Base-by-base conservation (phyloP, 2,329 filamentous ascomycete species). In the Blastomyces parvus region DNA sequence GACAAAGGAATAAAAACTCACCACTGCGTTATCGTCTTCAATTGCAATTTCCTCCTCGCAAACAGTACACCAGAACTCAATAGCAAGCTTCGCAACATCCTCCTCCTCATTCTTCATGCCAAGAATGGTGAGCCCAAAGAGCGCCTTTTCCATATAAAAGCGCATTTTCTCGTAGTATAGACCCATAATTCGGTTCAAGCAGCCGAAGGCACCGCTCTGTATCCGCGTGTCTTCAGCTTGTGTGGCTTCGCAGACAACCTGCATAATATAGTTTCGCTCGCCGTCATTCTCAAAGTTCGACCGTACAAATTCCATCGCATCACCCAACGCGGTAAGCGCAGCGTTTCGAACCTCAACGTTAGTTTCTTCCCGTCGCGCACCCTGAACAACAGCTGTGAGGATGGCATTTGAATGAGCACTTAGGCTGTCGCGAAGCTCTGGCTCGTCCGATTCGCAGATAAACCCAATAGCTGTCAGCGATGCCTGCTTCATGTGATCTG, bases 31-130 rank as follows among this genome's bases (percentile, higher is more conserved):
- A 77, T 99, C 94, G 73, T 99, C 94, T 74, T 99, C 94, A 71
- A 99, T 97, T 67, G 88, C 88, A 70, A 97, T 93, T 78, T 99
- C 94, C 79, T 99, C 94, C 76, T 99, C 94, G 77, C 94, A 99
- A 59, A 99, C 94, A n/a, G 94, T 97, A 82, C 93, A 97, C 94
- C 94, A 99, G 81, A 99, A 99, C 76, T 99, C 94, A 69, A 99
- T 91, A 46, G 94, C 94, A 63, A 99, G 84, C 83, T 99, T 99
- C 66, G 94, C 90, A 62, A 99, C 94, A 74, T 99, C 94, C 77
- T 99, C 94, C 70, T 99, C 94, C 8, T 92, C 88, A 71, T 87
- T 95, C 85, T 96, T 97, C 94, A 99, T 99, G 69, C 94, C 94
- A 75, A 96, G 87, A 67, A 99, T 96, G 48, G 94, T 99, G 50